A percentile compares a stretch with the other conserved stretches of the same genome.
phyloP scores from a whole-genome alignment of 441 rosid species.

The Eutrema salsugineum region DNA sequence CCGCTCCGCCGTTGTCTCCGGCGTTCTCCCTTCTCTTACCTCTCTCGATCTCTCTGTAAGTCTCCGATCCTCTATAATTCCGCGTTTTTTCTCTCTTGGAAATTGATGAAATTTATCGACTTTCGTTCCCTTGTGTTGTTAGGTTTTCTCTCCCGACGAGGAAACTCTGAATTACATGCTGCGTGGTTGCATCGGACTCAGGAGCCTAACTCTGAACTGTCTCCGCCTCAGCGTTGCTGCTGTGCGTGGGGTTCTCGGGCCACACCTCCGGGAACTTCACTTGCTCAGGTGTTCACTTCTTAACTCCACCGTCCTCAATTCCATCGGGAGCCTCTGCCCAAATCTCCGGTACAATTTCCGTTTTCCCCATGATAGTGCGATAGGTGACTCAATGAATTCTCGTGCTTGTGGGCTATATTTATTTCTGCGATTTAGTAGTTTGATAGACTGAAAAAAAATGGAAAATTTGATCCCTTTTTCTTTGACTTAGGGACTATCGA shows the following conservation, averaged over 20 bases:
- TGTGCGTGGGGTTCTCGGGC: constrained; percentile 31
- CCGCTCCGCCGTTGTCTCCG: constrained; percentile 41
- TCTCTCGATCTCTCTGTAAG: constrained; percentile 45
- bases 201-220: constrained; percentile 44
- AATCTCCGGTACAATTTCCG: constrained; percentile 43
- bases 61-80: background rate
- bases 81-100: background rate
- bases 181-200: constrained; percentile 30
- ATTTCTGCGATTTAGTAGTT: background rate
- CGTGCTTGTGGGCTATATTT: background rate
- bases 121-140: background rate
- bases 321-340: constrained; percentile 43
- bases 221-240: constrained; percentile 40
- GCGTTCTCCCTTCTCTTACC: constrained; percentile 38
- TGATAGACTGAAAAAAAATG: background rate
- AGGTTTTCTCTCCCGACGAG: constrained; percentile 48
- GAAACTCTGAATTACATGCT: constrained; percentile 35
- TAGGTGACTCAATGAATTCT: background rate
- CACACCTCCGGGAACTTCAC: constrained; percentile 42
- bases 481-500: background rate
- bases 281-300: constrained; percentile 43
- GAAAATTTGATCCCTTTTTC: too few relatives aligned
- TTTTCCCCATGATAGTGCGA: background rate
- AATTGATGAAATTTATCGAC: background rate
- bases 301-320: constrained; percentile 34